phyloP scores from a whole-genome alignment of 805 yeast genomes.

The Candida piceae region DNA sequence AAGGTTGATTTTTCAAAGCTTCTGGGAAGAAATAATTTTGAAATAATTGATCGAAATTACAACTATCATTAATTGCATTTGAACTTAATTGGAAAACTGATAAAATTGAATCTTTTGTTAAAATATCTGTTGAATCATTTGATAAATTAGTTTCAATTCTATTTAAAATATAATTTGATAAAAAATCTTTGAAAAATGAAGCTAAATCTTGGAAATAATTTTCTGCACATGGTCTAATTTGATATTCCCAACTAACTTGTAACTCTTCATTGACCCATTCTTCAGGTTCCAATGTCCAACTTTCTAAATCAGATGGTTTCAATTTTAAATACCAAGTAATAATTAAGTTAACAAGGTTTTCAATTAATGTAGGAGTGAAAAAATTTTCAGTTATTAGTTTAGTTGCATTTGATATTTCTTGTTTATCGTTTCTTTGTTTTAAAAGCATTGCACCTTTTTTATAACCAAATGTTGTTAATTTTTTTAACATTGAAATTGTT shows the following conservation, averaged over 20 bases:
- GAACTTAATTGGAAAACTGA: slow-evolving; percentile 81
- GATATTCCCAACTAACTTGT: slow-evolving; percentile 74
- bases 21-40: slow-evolving; percentile 64
- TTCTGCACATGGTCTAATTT: slow-evolving; percentile 82
- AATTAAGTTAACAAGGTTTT: slow-evolving; percentile 57
- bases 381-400: slow-evolving; percentile 46
- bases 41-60: slow-evolving; percentile 65
- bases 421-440: slow-evolving; percentile 59
- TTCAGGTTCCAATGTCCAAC: slow-evolving; percentile 85
- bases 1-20: slow-evolving; percentile 39
- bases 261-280: slow-evolving; percentile 87
- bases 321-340: slow-evolving; percentile 71
- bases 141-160: slow-evolving; percentile 46
- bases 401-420: slow-evolving; percentile 57
- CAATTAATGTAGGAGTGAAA: slow-evolving; percentile 53
- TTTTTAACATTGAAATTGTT: slow-evolving; percentile 59
- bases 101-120: slow-evolving; percentile 73
- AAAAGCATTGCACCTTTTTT: slow-evolving; percentile 63
- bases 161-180: slow-evolving; percentile 50
- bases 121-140: slow-evolving; percentile 36
- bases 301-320: slow-evolving; percentile 69
- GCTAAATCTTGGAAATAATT: slow-evolving; percentile 75
- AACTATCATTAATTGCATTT: slow-evolving; percentile 54
- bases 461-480: slow-evolving; percentile 53
- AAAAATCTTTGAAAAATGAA: slow-evolving; percentile 50